A percentile compares a stretch with the other conserved stretches of the same genome.
These are phyloP conservation scores for Zygoascus bituminiphila DNA, from an alignment of 805 yeast species.

Conservation along the genomic window DNA sequence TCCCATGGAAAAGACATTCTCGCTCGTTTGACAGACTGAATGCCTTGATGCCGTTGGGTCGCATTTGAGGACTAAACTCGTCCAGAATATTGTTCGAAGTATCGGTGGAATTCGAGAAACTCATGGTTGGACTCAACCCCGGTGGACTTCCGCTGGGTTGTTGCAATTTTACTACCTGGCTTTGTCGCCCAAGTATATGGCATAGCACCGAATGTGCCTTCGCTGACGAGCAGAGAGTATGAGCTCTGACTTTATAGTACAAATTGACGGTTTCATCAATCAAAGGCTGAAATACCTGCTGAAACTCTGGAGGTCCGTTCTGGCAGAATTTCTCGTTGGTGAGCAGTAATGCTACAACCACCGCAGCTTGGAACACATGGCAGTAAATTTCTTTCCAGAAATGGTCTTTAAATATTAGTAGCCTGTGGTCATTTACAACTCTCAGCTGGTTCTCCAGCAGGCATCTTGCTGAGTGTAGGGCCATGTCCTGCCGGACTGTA, in stretches of 20 bases:
- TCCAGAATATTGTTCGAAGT: background rate
- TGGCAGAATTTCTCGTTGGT: background rate
- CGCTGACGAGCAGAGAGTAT: background rate
- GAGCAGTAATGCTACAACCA: constrained; percentile 3
- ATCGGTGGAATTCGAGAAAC: background rate
- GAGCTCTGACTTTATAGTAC: background rate
- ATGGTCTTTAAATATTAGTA: background rate
- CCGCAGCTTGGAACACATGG: constrained; percentile 12
- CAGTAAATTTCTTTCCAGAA: constrained; percentile 11
- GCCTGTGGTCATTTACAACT: background rate
- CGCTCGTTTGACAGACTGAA: constrained; percentile 84
- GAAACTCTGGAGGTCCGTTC: background rate
- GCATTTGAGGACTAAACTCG: background rate
- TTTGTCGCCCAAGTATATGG: background rate
- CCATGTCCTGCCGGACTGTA: constrained; percentile 1
- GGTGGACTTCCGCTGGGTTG: background rate
- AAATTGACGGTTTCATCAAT: background rate
- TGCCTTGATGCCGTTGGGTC: background rate
- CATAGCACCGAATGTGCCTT: background rate
- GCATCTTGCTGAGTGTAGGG: constrained; percentile 7
- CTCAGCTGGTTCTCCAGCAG: constrained; percentile 7
- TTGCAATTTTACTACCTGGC: background rate
- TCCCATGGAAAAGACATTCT: constrained; percentile 87
- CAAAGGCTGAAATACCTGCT: background rate
- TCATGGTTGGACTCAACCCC: background rate